These are phyloP conservation scores for Sordariomycetes sp. DNA, from an alignment of 2,329 filamentous ascomycete species.

Conservation along the genomic window DNA sequence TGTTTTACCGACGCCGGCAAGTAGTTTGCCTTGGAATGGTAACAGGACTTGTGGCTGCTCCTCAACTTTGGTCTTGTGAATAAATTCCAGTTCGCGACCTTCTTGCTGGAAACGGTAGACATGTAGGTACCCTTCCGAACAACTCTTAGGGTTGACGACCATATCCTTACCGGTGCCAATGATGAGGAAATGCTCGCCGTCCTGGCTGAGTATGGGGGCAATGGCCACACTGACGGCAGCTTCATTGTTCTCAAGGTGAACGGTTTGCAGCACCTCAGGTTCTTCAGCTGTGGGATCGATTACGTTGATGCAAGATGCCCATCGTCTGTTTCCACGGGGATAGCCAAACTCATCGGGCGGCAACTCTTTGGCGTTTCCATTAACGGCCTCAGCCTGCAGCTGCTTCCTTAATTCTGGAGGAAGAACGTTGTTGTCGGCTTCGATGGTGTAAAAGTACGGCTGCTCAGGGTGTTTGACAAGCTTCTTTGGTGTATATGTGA, in stretches of 20 bases:
- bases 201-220: conserved; percentile 80
- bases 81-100: conserved; percentile 83
- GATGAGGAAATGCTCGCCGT: conserved; percentile 83
- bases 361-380: conserved; percentile 62
- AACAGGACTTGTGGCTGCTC: conserved; percentile 83
- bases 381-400: conserved; percentile 64
- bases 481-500: conserved; percentile 84
- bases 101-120: conserved; percentile 85
- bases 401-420: conserved; percentile 68
- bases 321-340: conserved; percentile 72
- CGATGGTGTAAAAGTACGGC: conserved; percentile 86
- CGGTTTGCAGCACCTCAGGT: conserved; percentile 57
- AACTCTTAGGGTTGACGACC: conserved; percentile 66
- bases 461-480: conserved; percentile 83
- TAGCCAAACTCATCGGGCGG: conserved; percentile 83
- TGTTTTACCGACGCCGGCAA: conserved; percentile 76
- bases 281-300: conserved; percentile 76
- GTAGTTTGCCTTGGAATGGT: conserved; percentile 83
- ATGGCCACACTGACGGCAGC: conserved; percentile 79
- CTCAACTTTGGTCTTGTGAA: conserved; percentile 91
- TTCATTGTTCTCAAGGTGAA: conserved; percentile 84
- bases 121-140: conserved; percentile 74
- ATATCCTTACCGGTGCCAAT: conserved; percentile 93
- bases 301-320: conserved; percentile 92
- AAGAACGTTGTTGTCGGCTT: conserved; percentile 87